Percentiles rank a stretch among this genome's conserved stretches.
Conservation (phyloP, 768 basidiomycete species). For the Guyanaporus albipodus region DNA sequence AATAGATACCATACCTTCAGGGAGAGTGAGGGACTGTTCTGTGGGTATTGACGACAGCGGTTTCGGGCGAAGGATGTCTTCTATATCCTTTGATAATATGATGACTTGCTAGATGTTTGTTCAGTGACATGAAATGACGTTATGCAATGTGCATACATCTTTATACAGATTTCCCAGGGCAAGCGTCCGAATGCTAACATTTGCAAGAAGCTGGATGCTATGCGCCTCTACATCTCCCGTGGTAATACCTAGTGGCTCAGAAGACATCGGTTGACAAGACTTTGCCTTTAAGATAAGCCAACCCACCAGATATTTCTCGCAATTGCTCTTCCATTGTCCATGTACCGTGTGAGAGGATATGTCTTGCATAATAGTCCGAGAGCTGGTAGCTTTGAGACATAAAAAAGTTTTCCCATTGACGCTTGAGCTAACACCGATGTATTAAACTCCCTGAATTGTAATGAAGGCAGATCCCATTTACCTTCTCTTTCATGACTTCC, state of each 20-base stretch:
- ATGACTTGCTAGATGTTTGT: constrained; percentile 62
- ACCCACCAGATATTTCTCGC: constrained; percentile 67
- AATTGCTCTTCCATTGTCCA: constrained; percentile 81
- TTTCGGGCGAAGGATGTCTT: constrained; percentile 55
- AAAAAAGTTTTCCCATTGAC: constrained; percentile 83
- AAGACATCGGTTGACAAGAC: not conserved
- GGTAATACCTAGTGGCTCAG: constrained; percentile 53
- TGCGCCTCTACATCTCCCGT: constrained; percentile 66
- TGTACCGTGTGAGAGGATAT: constrained; percentile 64
- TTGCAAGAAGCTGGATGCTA: constrained; percentile 52
- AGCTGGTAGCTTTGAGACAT: constrained; percentile 79
- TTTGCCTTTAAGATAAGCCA: not conserved
- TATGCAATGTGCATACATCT: constrained; percentile 49
- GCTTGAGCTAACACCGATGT: constrained; percentile 49
- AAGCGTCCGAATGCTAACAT: constrained; percentile 67
- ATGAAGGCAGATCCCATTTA: constrained; percentile 29
- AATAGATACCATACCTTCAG: constrained; percentile 48
- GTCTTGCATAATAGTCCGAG: constrained; percentile 70
- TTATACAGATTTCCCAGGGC: constrained; percentile 82
- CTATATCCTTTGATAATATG: constrained; percentile 64
- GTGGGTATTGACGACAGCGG: constrained; percentile 40
- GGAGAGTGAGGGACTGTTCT: constrained; percentile 57
- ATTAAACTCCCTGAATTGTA: not conserved
- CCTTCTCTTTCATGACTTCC: constrained; percentile 81
- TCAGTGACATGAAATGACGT: not conserved